Percentiles rank a stretch among this genome's conserved stretches.
Evolutionary conservation across 148 eudicot species (phyloP).

Genomic region (Rhododendron ferrugineum): DNA sequence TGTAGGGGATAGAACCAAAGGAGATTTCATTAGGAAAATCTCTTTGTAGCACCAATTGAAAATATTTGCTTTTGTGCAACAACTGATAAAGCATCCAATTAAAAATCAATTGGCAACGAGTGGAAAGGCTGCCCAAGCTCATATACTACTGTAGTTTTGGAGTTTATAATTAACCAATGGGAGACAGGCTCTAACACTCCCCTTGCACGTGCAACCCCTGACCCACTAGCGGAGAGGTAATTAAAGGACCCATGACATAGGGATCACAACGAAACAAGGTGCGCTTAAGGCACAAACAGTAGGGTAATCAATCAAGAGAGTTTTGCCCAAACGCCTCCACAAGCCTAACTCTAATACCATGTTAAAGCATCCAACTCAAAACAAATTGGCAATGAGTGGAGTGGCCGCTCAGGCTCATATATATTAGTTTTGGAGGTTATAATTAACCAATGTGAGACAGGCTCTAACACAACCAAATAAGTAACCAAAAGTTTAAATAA

Average conservation of each 20-base stretch:
- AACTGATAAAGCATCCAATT: neutral
- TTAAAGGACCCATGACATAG: no score
- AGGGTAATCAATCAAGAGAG: neutral
- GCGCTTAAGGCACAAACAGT: neutral
- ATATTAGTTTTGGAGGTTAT: no score
- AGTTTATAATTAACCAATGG: no score
- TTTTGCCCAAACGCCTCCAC: neutral
- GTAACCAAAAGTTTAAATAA: neutral
- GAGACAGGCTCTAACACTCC: no score
- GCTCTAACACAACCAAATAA: neutral
- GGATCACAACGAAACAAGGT: neutral
- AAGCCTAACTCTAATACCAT: neutral
- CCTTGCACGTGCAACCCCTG: no score
- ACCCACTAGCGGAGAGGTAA: no score
- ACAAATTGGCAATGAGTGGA: neutral
- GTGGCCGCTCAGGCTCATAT: neutral
- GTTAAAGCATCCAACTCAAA: neutral
- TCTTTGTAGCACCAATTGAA: neutral
- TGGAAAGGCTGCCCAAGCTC: no score
- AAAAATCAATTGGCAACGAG: neutral
- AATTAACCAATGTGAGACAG: no score
- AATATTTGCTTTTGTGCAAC: no score
- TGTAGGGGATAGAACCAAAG: neutral
- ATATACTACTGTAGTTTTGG: no score
- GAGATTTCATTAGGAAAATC: neutral